Evolutionary conservation across 228 moss, liverwort and hornwort species (phyloP).

Genomic region (Sphagnum fallax): DNA sequence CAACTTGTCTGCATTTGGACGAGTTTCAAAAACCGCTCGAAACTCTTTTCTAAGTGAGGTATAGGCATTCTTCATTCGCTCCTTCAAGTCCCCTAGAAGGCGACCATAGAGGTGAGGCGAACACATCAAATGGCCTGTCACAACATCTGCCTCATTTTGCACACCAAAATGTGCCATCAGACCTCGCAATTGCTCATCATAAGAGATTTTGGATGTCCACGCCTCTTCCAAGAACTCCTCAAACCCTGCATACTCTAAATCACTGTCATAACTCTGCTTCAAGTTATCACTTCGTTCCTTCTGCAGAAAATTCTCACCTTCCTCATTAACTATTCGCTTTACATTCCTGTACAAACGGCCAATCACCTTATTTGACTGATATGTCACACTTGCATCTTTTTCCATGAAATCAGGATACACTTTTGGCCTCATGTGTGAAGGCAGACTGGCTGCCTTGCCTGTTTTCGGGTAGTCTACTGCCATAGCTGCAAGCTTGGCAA

Average conservation of each 20-base stretch:
- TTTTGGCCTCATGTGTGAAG: constrained; percentile 28
- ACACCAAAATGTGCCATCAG: constrained; percentile 69
- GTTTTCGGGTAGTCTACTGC: constrained; percentile 97
- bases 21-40: constrained; percentile 17
- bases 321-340: constrained; percentile 23
- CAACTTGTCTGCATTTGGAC: neutral
- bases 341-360: constrained; percentile 61
- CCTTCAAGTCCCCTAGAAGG: constrained; percentile 39
- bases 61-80: constrained; percentile 45
- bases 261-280: constrained; percentile 47
- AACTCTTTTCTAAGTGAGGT: constrained; percentile 46
- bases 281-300: constrained; percentile 14
- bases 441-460: constrained; percentile 72
- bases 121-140: constrained; percentile 42
- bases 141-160: constrained; percentile 55
- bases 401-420: constrained; percentile 86
- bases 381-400: constrained; percentile 48
- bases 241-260: constrained; percentile 62
- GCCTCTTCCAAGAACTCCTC: constrained; percentile 57
- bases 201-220: constrained; percentile 46
- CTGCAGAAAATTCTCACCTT: constrained; percentile 20
- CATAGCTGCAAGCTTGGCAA: constrained; percentile 62
- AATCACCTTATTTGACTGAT: constrained; percentile 53
- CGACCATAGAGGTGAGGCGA: constrained; percentile 16
- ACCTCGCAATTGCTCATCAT: constrained; percentile 56